These are phyloP conservation scores for Rhododendron vialii DNA, from an alignment of 148 eudicot species.

Conservation along the genomic window DNA sequence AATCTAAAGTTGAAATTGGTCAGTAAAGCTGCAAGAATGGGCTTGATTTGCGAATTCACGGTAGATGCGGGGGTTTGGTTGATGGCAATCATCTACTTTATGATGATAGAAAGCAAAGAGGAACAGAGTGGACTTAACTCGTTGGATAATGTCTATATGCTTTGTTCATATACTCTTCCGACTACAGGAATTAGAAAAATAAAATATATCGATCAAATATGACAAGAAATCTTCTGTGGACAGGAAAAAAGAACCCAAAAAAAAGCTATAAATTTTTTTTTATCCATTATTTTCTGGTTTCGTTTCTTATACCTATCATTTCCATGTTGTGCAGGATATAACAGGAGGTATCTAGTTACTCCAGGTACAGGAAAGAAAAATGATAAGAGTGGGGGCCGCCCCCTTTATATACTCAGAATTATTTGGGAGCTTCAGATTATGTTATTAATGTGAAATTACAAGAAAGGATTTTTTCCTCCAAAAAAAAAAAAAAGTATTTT, in stretches of 20 bases:
- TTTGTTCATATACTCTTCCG: neutral
- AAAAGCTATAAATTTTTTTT: neutral
- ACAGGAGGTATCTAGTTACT: neutral
- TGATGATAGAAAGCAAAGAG: neutral
- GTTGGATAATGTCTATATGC: neutral
- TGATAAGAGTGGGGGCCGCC: neutral
- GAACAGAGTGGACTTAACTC: neutral
- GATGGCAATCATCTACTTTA: neutral
- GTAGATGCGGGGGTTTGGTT: neutral
- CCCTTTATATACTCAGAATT: neutral
- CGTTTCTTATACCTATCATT: neutral
- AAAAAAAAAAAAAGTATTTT: too few relatives aligned
- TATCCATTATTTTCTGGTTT: neutral
- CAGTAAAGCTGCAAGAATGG: neutral
- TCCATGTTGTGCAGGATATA: slow-evolving; percentile 10
- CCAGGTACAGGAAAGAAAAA: neutral
- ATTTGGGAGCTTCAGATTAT: slow-evolving; percentile 7
- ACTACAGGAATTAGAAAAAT: neutral
- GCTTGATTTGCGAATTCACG: neutral
- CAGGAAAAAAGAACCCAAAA: neutral
- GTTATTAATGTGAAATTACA: neutral
- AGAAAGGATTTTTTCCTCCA: too few relatives aligned
- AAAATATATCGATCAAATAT: neutral
- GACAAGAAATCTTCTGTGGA: neutral
- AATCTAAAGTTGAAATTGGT: neutral